These are phyloP conservation scores for Pinus taeda DNA, from an alignment of 75 land plant genomes.

Conservation along the genomic window DNA sequence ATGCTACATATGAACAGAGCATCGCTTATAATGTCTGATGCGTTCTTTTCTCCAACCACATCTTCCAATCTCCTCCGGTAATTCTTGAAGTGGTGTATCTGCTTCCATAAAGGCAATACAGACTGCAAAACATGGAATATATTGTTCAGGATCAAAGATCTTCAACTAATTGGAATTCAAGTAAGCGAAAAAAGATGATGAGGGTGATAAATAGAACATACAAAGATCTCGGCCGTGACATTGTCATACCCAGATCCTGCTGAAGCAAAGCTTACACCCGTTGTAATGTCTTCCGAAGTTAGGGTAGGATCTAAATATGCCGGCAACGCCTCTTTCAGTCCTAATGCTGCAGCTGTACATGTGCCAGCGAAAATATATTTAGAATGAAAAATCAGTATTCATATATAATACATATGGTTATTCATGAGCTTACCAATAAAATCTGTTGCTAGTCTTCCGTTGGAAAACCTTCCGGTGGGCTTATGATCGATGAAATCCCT, in stretches of 20 bases:
- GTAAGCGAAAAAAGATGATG: no score
- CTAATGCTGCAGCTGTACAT: slow-evolving; percentile 39
- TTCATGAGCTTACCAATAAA: slow-evolving; percentile 4
- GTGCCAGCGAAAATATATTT: not conserved
- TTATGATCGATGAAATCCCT: not conserved
- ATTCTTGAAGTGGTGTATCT: slow-evolving; percentile 54
- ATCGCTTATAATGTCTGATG: slow-evolving; percentile 23
- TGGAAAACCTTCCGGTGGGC: slow-evolving; percentile 19
- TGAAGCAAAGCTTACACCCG: slow-evolving; percentile 75
- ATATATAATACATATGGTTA: no score
- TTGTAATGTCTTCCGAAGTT: slow-evolving; percentile 22
- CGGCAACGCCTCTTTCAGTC: slow-evolving; percentile 23
- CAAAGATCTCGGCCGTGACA: slow-evolving; percentile 47
- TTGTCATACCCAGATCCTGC: slow-evolving; percentile 69
- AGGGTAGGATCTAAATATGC: slow-evolving; percentile 46
- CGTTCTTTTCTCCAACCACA: slow-evolving; percentile 36
- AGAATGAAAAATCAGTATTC: no score
- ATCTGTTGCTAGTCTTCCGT: slow-evolving; percentile 10
- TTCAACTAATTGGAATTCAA: not conserved
- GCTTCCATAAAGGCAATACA: slow-evolving; percentile 50
- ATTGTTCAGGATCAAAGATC: not conserved
- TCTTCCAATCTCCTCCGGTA: slow-evolving; percentile 33
- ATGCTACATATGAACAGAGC: slow-evolving; percentile 55
- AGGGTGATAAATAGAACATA: slow-evolving; percentile 3
- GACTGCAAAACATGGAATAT: slow-evolving; percentile 21